Base-by-base conservation (phyloP, 1,284 basidiomycete species). In the Xerocomus minutiporus region DNA sequence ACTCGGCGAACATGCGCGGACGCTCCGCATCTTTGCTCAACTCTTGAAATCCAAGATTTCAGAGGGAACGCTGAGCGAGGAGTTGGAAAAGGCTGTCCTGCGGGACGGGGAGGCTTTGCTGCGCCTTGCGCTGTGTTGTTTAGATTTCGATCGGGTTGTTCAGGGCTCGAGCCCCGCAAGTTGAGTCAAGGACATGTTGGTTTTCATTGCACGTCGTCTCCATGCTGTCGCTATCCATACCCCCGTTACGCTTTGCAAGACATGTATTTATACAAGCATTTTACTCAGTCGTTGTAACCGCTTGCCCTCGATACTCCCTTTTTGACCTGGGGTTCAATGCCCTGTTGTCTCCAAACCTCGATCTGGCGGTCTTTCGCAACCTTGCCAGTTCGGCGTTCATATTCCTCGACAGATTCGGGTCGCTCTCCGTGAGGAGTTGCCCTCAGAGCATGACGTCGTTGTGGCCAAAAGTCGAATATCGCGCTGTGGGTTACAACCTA, bases 361-460 rank as follows among this genome's bases (percentile, higher is more conserved):
- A 81, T 54, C 68, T 85, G 83, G 40, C 82, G 73, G 67, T 88
- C 85, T 58, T 81, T 81, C 1, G 84, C 84, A 42, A 72, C 61
- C 64, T 82, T 83, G n/a, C 85, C 84, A 0, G 75, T 79, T 59
- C 75, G 63, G 43, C 67, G 68, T 70, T 91, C 88, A 64, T 89
- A 91, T 43, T 83, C 84, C 39, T 74, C 79, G n/a, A 91, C 90
- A 0, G 84, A 88, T 20, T 77, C 74, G 2, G 90, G 90, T 53
- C 77, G 78, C 68, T 92, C 88, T 25, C 82, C 91, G 58, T 86
- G 87, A 46, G 89, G 89, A 2, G 90, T 92, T n/a, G 84, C 84
- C 47, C 90, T 82, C 43, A 91, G 73, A 8, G 87, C 89, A 64
- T 92, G 89, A 47, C 90, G 80, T 43, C 76, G 81, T 42, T 80